Evolutionary conservation across 2,329 filamentous ascomycete species (phyloP).

Genomic region (Penicillium freii): DNA sequence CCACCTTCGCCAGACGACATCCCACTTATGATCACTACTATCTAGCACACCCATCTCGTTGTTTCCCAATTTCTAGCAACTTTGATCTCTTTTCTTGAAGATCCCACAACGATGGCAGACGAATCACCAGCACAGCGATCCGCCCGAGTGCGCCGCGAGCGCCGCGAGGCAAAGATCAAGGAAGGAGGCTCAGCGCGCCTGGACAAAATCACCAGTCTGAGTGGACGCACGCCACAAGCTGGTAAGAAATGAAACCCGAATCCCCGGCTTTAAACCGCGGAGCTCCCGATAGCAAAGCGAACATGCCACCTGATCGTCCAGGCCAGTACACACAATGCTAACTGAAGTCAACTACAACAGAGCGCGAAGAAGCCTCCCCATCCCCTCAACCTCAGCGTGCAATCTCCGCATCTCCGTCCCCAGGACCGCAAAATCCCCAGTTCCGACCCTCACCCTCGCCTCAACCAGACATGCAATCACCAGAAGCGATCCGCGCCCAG

Average conservation of each 20-base stretch:
- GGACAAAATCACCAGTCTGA: slow-evolving; percentile 61
- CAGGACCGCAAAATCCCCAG: slow-evolving; percentile 25
- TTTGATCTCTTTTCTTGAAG: not conserved
- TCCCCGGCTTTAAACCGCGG: not conserved
- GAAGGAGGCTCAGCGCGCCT: slow-evolving; percentile 58
- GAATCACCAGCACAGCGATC: slow-evolving; percentile 51
- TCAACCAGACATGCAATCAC: slow-evolving; percentile 28
- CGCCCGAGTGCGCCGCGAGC: slow-evolving; percentile 61
- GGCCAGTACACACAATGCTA: slow-evolving; percentile 1
- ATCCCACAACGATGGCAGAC: slow-evolving; percentile 34
- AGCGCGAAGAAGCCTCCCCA: slow-evolving; percentile 25
- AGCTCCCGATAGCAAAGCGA: not conserved
- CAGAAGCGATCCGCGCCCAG: slow-evolving; percentile 39
- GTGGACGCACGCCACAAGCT: slow-evolving; percentile 49
- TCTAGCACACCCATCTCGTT: not conserved
- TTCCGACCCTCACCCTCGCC: slow-evolving; percentile 15
- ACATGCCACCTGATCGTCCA: not conserved
- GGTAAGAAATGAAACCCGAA: slow-evolving; percentile 25
- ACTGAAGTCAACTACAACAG: slow-evolving; percentile 16
- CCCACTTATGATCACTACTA: not conserved
- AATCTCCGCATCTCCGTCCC: slow-evolving; percentile 29
- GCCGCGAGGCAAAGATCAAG: slow-evolving; percentile 61
- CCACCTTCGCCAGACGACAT: not conserved
- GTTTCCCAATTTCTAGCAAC: too few relatives aligned
- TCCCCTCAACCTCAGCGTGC: slow-evolving; percentile 16